These are phyloP conservation scores for Takashimella koratensis DNA, from an alignment of 1,284 basidiomycete genomes.

Conservation along the genomic window DNA sequence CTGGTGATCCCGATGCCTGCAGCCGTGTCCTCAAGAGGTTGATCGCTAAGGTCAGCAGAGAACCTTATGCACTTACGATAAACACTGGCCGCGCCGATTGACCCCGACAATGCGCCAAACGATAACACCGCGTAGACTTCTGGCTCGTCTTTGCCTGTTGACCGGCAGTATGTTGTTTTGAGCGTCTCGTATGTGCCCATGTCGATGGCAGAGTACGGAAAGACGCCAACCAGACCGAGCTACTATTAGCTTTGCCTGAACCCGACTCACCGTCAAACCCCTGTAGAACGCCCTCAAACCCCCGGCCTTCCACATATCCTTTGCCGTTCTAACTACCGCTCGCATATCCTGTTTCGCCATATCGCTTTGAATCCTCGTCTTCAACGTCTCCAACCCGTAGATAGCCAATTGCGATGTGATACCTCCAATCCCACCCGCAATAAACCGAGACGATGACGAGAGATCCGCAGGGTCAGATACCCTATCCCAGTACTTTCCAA, in stretches of 20 bases:
- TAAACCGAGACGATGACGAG: slow-evolving; percentile 84
- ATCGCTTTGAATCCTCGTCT: slow-evolving; percentile 93
- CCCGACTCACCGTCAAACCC: slow-evolving; percentile 78
- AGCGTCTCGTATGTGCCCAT: slow-evolving; percentile 93
- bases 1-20: slow-evolving; percentile 91
- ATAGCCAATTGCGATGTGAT: slow-evolving; percentile 81
- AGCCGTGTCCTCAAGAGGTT: slow-evolving; percentile 91
- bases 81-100: slow-evolving; percentile 85
- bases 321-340: slow-evolving; percentile 57
- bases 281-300: slow-evolving; percentile 83
- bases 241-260: slow-evolving; percentile 43
- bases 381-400: slow-evolving; percentile 50
- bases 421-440: slow-evolving; percentile 93
- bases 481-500: slow-evolving; percentile 85
- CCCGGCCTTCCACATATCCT: slow-evolving; percentile 72
- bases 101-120: slow-evolving; percentile 84
- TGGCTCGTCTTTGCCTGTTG: slow-evolving; percentile 76
- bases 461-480: slow-evolving; percentile 88
- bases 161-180: slow-evolving; percentile 75
- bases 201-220: slow-evolving; percentile 85
- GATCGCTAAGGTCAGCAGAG: slow-evolving; percentile 52
- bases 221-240: slow-evolving; percentile 85
- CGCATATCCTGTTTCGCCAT: slow-evolving; percentile 61
- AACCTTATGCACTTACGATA: slow-evolving; percentile 56
- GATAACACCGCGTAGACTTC: slow-evolving; percentile 74